Conservation (phyloP, 441 rosid species). For the Erodium moschatum region DNA sequence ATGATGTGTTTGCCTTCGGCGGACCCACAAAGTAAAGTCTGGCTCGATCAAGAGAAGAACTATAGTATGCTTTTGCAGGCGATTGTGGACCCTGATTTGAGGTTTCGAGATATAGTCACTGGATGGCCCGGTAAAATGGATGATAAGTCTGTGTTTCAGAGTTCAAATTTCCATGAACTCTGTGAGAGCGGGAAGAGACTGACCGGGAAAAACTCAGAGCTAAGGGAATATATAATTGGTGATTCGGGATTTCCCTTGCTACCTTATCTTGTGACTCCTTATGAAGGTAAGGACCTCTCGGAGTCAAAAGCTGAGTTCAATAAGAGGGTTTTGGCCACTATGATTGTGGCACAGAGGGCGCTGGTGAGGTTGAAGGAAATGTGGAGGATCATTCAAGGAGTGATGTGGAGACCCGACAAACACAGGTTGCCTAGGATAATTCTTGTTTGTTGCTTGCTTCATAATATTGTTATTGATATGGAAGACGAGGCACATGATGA, state of each 20-base stretch:
- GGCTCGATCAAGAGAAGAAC: slow-evolving; percentile 67
- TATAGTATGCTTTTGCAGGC: slow-evolving; percentile 85
- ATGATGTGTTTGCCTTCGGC: slow-evolving; percentile 65
- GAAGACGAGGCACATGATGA: slow-evolving; percentile 44
- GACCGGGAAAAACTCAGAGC: slow-evolving; percentile 37
- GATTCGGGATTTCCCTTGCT: slow-evolving; percentile 65
- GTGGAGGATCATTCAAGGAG: slow-evolving; percentile 80
- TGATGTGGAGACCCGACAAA: slow-evolving; percentile 88
- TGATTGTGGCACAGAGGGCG: slow-evolving; percentile 50
- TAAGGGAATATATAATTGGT: slow-evolving; percentile 66
- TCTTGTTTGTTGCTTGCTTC: slow-evolving; percentile 82
- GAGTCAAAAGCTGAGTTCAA: slow-evolving; percentile 51
- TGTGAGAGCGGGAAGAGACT: slow-evolving; percentile 58
- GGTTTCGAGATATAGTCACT: slow-evolving; percentile 59
- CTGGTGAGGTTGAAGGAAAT: slow-evolving; percentile 67
- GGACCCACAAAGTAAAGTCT: slow-evolving; percentile 50
- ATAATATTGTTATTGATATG: slow-evolving; percentile 68
- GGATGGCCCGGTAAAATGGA: slow-evolving; percentile 87
- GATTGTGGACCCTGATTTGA: slow-evolving; percentile 70
- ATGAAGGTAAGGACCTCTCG: slow-evolving; percentile 39
- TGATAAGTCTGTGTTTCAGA: slow-evolving; percentile 52
- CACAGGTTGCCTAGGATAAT: slow-evolving; percentile 65
- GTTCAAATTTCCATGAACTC: slow-evolving; percentile 59
- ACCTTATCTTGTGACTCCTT: slow-evolving; percentile 77
- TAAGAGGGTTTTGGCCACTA: slow-evolving; percentile 50